Percentiles rank a stretch among this genome's conserved stretches.
phyloP scores from a whole-genome alignment of 2,329 filamentous ascomycete species.

The Neospermospora avenae region DNA sequence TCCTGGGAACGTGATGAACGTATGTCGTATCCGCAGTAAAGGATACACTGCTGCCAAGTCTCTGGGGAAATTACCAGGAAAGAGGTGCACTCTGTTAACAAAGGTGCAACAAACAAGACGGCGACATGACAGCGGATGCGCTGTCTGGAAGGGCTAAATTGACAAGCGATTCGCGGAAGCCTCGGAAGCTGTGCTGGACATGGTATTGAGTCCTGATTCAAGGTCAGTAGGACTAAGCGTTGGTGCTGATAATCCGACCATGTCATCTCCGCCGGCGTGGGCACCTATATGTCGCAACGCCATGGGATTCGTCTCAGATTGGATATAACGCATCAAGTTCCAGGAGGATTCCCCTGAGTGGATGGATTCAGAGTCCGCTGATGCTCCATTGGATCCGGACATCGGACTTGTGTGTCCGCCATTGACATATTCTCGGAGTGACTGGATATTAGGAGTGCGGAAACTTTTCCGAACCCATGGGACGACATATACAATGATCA shows the following conservation, averaged over 20 bases:
- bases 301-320: background rate
- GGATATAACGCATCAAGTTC: background rate
- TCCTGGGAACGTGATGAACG: no score
- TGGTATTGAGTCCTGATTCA: background rate
- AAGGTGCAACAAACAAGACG: no score
- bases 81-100: no score
- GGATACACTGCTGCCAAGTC: no score
- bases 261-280: background rate
- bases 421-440: background rate
- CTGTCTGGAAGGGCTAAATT: no score
- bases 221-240: background rate
- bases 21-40: no score
- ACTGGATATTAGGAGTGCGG: background rate
- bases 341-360: background rate
- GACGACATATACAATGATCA: background rate
- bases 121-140: no score
- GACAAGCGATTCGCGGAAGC: background rate
- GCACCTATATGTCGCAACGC: conserved; percentile 1
- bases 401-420: background rate
- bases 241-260: background rate
- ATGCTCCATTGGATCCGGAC: background rate
- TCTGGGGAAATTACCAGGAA: no score
- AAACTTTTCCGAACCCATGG: background rate
- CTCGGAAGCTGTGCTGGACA: background rate
- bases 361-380: background rate